Percentiles rank a stretch among this genome's conserved stretches.
Evolutionary conservation across 352 stramenopile species (phyloP).

Genomic region (Phytophthora foliorum): DNA sequence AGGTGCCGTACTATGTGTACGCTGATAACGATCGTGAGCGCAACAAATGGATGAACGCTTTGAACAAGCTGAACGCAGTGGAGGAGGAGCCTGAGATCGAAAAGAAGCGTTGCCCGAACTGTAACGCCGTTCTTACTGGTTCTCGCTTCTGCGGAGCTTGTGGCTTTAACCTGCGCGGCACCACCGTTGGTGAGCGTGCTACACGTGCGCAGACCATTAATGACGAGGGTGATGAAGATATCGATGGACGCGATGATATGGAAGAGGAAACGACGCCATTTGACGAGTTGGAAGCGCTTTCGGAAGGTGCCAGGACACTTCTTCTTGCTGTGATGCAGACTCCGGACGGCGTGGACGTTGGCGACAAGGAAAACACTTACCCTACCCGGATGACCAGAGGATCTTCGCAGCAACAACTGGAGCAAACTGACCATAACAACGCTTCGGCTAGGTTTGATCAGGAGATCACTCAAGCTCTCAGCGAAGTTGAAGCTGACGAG

Average conservation of each 20-base stretch:
- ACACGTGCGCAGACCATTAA: conserved; percentile 36
- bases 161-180: conserved; percentile 88
- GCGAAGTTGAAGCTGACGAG: conserved; percentile 32
- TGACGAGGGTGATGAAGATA: conserved; percentile 40
- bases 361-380: conserved; percentile 63
- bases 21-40: conserved; percentile 90
- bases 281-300: conserved; percentile 89
- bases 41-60: conserved; percentile 90
- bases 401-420: conserved; percentile 37
- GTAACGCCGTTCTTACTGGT: conserved; percentile 84
- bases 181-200: conserved; percentile 64
- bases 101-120: conserved; percentile 90
- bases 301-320: conserved; percentile 85
- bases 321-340: conserved; percentile 91
- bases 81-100: conserved; percentile 77
- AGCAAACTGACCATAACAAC: conserved; percentile 33
- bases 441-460: conserved; percentile 49
- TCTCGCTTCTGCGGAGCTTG: conserved; percentile 91
- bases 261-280: conserved; percentile 88
- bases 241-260: conserved; percentile 71
- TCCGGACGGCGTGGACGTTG: conserved; percentile 82
- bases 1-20: conserved; percentile 93
- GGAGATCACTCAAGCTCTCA: conserved; percentile 40
- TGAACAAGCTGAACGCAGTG: conserved; percentile 80
- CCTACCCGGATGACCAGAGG: conserved; percentile 46